A percentile compares a stretch with the other conserved stretches of the same genome.
Evolutionary conservation across 805 yeast genomes (phyloP).

Genomic region (Isabelozyma pseudorhagii): DNA sequence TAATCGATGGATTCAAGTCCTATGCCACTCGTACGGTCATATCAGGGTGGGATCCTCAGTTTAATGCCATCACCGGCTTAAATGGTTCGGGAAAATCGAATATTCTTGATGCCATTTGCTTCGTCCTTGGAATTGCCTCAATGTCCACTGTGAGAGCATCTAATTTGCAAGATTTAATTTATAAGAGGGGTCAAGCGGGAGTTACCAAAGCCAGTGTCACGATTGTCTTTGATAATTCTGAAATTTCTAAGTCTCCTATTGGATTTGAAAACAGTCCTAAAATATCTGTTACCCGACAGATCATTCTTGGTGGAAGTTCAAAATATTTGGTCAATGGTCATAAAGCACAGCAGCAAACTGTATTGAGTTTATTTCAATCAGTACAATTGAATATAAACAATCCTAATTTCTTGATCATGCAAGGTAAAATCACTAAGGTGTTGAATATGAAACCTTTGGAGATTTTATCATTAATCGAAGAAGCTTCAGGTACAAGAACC

Average conservation of each 20-base stretch:
- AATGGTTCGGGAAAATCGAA: conserved; percentile 98
- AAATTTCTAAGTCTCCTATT: conserved; percentile 73
- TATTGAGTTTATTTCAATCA: conserved; percentile 84
- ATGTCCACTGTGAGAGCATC: conserved; percentile 95
- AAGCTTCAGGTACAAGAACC: conserved; percentile 96
- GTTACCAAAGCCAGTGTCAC: conserved; percentile 96
- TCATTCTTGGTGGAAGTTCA: conserved; percentile 85
- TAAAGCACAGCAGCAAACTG: conserved; percentile 92
- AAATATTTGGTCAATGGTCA: conserved; percentile 94
- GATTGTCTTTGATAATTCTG: conserved; percentile 87
- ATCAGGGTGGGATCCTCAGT: conserved; percentile 92
- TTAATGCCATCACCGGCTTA: conserved; percentile 95
- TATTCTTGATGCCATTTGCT: conserved; percentile 94
- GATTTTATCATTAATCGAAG: conserved; percentile 87
- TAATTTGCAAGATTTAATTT: conserved; percentile 87
- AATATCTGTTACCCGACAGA: conserved; percentile 88
- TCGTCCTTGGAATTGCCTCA: conserved; percentile 93
- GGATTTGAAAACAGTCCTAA: conserved; percentile 77
- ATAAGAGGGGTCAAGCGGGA: conserved; percentile 97
- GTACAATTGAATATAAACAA: conserved; percentile 95
- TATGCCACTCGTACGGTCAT: conserved; percentile 96
- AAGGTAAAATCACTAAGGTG: conserved; percentile 96
- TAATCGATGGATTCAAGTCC: conserved; percentile 96
- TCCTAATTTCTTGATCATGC: conserved; percentile 97
- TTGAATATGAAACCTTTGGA: conserved; percentile 94